These are phyloP conservation scores for Salix viminalis DNA, from an alignment of 345 rosid species.

Conservation along the genomic window DNA sequence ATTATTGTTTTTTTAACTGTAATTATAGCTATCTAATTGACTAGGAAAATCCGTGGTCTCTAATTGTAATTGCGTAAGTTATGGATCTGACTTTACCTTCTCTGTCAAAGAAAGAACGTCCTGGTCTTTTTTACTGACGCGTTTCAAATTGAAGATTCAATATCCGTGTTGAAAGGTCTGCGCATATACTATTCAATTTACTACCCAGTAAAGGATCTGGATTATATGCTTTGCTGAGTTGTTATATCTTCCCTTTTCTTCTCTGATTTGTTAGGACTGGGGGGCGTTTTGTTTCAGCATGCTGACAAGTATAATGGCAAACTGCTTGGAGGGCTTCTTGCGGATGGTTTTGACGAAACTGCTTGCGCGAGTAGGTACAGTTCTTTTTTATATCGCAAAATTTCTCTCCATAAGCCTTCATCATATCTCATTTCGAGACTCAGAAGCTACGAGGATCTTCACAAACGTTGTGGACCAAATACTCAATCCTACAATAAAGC, in stretches of 20 bases:
- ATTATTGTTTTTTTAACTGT: no score
- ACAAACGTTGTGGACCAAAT: slow-evolving; percentile 25
- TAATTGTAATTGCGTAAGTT: no score
- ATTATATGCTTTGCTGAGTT: not conserved
- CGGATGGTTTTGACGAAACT: slow-evolving; percentile 21
- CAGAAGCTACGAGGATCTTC: slow-evolving; percentile 26
- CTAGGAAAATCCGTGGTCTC: no score
- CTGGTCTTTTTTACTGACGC: no score
- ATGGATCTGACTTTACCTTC: no score
- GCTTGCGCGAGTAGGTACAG: slow-evolving; percentile 21
- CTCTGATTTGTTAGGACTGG: not conserved
- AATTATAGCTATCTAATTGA: no score
- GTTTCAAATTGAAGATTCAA: no score
- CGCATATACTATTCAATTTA: no score
- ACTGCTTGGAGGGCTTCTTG: slow-evolving; percentile 28
- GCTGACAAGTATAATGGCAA: not conserved
- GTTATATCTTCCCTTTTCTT: not conserved
- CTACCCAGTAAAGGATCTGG: no score
- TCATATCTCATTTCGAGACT: slow-evolving; percentile 24
- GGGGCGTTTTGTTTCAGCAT: not conserved
- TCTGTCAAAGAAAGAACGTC: no score
- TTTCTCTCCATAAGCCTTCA: slow-evolving; percentile 16
- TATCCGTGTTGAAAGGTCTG: no score
- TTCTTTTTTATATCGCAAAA: slow-evolving; percentile 20
- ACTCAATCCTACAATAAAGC: slow-evolving; percentile 19